These are phyloP conservation scores for Brettanomyces custersianus DNA, from an alignment of 805 yeast species.

Conservation along the genomic window DNA sequence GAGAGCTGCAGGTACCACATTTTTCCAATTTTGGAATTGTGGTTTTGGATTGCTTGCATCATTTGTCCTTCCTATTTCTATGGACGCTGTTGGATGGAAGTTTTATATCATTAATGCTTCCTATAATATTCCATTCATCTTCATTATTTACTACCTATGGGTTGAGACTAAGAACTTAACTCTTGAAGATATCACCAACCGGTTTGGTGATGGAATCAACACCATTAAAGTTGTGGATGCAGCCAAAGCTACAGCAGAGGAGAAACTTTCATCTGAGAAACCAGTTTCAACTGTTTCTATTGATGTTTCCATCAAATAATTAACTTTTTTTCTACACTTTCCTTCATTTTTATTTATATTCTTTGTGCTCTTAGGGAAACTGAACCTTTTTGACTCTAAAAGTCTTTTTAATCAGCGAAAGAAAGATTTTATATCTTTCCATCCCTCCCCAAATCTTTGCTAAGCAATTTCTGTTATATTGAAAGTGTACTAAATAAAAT, in stretches of 20 bases:
- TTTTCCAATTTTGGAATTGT: conserved; percentile 7
- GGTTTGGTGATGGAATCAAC: conserved; percentile 4
- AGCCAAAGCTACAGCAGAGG: background rate
- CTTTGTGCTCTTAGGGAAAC: background rate
- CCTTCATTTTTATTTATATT: background rate
- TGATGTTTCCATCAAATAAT: background rate
- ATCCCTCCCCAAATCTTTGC: background rate
- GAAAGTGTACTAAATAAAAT: too few species aligned
- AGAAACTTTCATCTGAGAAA: background rate
- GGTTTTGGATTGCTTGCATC: conserved; percentile 23
- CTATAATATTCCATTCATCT: conserved; percentile 21
- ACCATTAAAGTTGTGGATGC: background rate
- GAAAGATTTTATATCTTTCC: background rate
- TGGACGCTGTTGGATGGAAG: conserved; percentile 28
- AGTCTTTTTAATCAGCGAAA: background rate
- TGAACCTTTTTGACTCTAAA: background rate
- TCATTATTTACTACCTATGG: conserved; percentile 8
- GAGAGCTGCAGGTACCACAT: conserved; percentile 14
- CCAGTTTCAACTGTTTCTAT: background rate
- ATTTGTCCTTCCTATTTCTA: conserved; percentile 26
- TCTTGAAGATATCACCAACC: conserved; percentile 28
- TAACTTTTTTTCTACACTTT: background rate
- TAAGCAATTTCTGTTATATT: too few species aligned
- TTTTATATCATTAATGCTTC: conserved; percentile 18
- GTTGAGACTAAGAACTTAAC: conserved; percentile 31